Conservation (phyloP, 2,329 filamentous ascomycete genomes). For the Hymenoscyphus fraxineus region DNA sequence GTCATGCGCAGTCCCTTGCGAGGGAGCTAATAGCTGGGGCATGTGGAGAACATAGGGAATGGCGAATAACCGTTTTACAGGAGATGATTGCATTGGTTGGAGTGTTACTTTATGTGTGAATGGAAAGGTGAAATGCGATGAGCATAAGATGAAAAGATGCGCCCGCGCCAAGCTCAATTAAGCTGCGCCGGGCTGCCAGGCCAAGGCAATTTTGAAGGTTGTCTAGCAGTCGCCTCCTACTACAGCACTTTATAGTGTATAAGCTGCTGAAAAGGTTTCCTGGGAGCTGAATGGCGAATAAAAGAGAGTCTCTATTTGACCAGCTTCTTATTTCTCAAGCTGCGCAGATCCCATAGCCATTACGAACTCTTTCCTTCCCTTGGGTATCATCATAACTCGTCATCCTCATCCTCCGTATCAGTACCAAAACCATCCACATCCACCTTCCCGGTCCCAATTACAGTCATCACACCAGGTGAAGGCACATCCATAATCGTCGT, state of each 20-base stretch:
- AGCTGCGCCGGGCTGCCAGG: not conserved
- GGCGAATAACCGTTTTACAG: too few relatives aligned
- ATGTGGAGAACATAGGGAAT: not conserved
- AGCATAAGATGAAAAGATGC: not conserved
- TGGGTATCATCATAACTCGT: constrained; percentile 20
- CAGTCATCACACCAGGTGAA: not conserved
- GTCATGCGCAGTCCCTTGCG: not conserved
- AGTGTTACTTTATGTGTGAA: not conserved
- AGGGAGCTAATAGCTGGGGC: not conserved
- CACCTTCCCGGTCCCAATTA: not conserved
- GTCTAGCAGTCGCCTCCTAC: too few relatives aligned
- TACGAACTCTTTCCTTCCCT: not conserved
- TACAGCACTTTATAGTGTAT: too few relatives aligned
- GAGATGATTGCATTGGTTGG: not conserved
- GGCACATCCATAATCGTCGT: not conserved
- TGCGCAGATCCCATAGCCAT: not conserved
- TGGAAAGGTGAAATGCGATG: not conserved
- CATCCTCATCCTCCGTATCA: constrained; percentile 20
- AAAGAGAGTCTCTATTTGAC: not conserved
- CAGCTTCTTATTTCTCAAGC: not conserved
- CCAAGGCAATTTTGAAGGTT: not conserved
- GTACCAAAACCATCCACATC: not conserved
- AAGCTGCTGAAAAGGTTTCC: too few relatives aligned
- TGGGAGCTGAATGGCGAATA: too few relatives aligned
- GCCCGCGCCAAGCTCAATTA: not conserved